phyloP scores from a whole-genome alignment of 176 grass and related monocot genomes.

The Chrysopogon serrulatus region DNA sequence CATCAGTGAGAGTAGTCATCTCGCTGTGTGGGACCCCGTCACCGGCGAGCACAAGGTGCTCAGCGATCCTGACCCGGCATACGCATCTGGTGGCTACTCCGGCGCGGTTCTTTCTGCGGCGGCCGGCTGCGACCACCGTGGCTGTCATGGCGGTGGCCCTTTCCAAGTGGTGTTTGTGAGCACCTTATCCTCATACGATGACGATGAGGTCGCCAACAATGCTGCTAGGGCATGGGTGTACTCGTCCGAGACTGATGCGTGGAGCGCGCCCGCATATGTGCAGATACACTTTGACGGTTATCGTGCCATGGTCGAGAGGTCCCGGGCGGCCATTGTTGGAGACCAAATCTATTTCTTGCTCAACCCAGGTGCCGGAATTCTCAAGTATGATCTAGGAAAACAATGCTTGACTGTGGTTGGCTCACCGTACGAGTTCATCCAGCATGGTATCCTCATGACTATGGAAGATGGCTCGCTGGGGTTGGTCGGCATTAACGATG shows the following conservation, averaged over 20 bases:
- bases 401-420: background rate
- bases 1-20: no score
- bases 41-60: background rate
- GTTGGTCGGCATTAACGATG: no score
- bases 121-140: background rate
- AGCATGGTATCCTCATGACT: no score
- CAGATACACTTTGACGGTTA: rapidly evolving
- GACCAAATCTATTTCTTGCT: background rate
- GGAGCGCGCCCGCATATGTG: background rate
- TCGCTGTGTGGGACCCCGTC: background rate
- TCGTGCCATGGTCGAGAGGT: background rate
- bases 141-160: background rate
- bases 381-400: background rate
- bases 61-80: background rate
- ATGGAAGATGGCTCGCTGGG: no score
- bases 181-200: no score
- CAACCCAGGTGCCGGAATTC: background rate
- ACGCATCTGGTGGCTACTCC: background rate
- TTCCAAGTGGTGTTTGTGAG: background rate
- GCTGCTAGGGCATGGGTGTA: background rate
- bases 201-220: background rate
- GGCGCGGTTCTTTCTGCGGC: background rate
- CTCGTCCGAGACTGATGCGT: background rate
- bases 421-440: no score
- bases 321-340: background rate